A percentile compares a stretch with the other conserved stretches of the same genome.
These are phyloP conservation scores for Neostapfia colusana DNA, from an alignment of 176 grass and related monocot genomes.

Conservation along the genomic window DNA sequence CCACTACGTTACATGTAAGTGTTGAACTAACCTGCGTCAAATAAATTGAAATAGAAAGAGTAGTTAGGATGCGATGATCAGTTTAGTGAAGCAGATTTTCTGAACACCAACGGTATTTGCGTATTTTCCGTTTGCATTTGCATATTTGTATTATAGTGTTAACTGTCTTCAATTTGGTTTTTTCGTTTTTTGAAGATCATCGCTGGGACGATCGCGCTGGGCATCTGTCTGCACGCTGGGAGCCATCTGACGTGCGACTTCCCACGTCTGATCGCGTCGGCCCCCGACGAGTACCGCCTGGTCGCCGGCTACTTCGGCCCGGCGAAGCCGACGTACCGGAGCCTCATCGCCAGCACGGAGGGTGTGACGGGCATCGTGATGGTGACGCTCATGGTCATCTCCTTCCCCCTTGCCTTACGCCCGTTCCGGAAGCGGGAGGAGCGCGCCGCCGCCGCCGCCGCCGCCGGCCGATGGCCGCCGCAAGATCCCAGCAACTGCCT, in stretches of 20 bases:
- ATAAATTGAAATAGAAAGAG: too few species aligned
- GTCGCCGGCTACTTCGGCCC: constrained; percentile 67
- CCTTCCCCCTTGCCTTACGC: constrained; percentile 87
- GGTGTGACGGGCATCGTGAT: constrained; percentile 80
- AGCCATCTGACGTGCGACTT: constrained; percentile 96
- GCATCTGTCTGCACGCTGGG: constrained; percentile 83
- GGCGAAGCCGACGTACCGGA: constrained; percentile 54
- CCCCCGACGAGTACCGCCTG: constrained; percentile 60
- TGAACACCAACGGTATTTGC: not conserved
- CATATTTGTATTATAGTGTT: not conserved
- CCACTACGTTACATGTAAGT: too few species aligned
- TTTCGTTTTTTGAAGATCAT: constrained; percentile 56
- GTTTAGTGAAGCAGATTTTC: not conserved
- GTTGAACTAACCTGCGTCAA: too few species aligned
- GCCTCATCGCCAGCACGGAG: constrained; percentile 60
- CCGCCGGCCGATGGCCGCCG: not conserved
- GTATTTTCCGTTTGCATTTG: not conserved
- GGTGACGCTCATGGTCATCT: constrained; percentile 84
- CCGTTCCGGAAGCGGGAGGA: constrained; percentile 84
- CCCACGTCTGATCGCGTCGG: constrained; percentile 66
- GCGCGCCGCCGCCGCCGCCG: not conserved
- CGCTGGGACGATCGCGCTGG: constrained; percentile 82
- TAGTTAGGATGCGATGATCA: not conserved
- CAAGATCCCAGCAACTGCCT: not conserved
- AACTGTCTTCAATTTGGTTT: not conserved